These are phyloP conservation scores for Fusarium nisikadoi DNA, from an alignment of 2,329 filamentous ascomycete species.

Conservation along the genomic window DNA sequence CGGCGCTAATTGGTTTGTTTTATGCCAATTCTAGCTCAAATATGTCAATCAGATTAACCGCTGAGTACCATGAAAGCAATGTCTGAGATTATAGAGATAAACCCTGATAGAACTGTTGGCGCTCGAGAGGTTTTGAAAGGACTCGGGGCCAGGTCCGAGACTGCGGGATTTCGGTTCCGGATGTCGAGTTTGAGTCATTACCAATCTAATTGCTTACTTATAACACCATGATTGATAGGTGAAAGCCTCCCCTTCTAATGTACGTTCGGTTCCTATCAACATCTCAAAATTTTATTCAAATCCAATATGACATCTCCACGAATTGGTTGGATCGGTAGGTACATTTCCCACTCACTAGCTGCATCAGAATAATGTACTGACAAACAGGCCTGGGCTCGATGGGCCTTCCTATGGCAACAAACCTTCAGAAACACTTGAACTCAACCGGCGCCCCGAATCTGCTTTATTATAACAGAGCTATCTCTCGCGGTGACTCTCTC, in stretches of 20 bases:
- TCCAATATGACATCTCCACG: neutral
- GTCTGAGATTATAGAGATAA: too few relatives aligned
- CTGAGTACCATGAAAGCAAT: accelerated
- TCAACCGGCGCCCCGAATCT: conserved; percentile 42
- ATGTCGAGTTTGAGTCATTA: too few relatives aligned
- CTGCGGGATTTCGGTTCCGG: too few relatives aligned
- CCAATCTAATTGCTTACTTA: neutral
- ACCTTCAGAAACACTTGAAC: conserved; percentile 57
- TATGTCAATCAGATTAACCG: accelerated
- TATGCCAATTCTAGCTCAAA: neutral
- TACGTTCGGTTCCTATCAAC: too few relatives aligned
- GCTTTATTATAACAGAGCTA: conserved; percentile 58
- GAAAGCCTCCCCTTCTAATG: too few relatives aligned
- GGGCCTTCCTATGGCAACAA: conserved; percentile 61
- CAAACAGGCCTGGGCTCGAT: conserved; percentile 61
- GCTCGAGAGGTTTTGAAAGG: too few relatives aligned
- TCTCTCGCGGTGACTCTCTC: conserved; percentile 55
- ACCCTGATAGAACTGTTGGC: too few relatives aligned
- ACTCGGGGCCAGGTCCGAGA: too few relatives aligned
- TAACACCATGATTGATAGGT: too few relatives aligned
- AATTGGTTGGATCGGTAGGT: conserved; percentile 35
- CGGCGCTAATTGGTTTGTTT: accelerated
- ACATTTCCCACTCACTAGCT: accelerated
- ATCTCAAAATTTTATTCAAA: too few relatives aligned
- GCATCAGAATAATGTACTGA: neutral